Evolutionary conservation across 139 green algal genomes (phyloP).

Genomic region (Micractinium sp.): DNA sequence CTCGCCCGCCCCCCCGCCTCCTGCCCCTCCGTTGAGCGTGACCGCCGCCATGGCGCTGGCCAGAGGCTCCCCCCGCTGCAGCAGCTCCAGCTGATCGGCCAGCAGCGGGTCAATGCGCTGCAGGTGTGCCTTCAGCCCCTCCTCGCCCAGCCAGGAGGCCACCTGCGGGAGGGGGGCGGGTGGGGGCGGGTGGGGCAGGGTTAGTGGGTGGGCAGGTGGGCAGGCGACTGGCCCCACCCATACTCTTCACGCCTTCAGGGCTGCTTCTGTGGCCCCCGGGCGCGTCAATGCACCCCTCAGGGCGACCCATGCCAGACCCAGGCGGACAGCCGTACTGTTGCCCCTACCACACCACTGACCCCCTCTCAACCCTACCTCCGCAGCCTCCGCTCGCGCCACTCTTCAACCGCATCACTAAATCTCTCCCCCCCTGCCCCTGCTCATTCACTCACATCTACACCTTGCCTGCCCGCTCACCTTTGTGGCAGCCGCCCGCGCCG

Average conservation of each 20-base stretch:
- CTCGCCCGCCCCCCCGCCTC: background rate
- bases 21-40: background rate
- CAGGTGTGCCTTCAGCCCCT: background rate
- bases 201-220: background rate
- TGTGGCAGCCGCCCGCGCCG: conserved; percentile 16
- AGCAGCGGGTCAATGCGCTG: background rate
- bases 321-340: too few species aligned
- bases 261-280: too few species aligned
- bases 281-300: background rate
- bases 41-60: background rate
- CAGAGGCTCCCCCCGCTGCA: conserved; percentile 10
- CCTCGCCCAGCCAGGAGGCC: conserved; percentile 28
- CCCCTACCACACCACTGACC: too few species aligned
- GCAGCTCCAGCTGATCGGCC: background rate
- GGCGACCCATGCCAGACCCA: background rate
- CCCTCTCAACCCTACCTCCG: too few species aligned
- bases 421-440: background rate
- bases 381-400: too few species aligned
- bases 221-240: too few species aligned
- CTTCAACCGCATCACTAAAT: background rate
- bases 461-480: conserved; percentile 8
- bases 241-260: too few species aligned
- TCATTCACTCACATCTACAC: background rate
- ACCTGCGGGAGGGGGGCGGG: background rate
- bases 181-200: too few species aligned